Evolutionary conservation across 495 filamentous ascomycete genomes (phyloP).

Genomic region (Tetracladium marchalianum): DNA sequence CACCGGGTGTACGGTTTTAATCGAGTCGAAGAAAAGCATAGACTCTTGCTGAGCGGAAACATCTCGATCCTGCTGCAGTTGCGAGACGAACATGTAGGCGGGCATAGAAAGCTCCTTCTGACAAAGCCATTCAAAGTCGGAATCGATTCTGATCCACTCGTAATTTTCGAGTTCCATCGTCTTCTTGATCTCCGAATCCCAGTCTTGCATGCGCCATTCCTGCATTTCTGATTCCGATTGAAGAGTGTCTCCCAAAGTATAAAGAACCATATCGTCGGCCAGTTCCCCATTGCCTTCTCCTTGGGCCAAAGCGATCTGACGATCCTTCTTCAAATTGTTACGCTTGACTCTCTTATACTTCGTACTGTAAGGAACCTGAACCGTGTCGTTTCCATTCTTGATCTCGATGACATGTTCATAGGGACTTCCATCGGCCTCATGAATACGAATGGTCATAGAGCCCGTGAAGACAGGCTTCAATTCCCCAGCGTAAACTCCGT

Average conservation of each 20-base stretch:
- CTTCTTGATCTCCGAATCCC: slow-evolving; percentile 75
- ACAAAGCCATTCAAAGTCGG: slow-evolving; percentile 97
- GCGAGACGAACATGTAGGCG: slow-evolving; percentile 93
- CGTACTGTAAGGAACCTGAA: slow-evolving; percentile 97
- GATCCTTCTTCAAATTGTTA: slow-evolving; percentile 78
- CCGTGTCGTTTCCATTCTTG: slow-evolving; percentile 66
- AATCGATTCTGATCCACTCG: slow-evolving; percentile 97
- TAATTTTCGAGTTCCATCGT: slow-evolving; percentile 93
- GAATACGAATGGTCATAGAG: slow-evolving; percentile 94
- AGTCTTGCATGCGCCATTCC: slow-evolving; percentile 80
- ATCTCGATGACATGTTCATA: slow-evolving; percentile 98
- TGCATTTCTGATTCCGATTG: slow-evolving; percentile 69
- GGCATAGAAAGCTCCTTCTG: slow-evolving; percentile 70
- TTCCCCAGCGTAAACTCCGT: slow-evolving; percentile 57
- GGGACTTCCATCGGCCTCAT: slow-evolving; percentile 96
- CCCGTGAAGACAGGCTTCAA: slow-evolving; percentile 78
- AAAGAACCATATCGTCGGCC: slow-evolving; percentile 78
- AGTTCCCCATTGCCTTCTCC: slow-evolving; percentile 55
- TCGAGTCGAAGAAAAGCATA: slow-evolving; percentile 31
- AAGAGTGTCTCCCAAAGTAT: slow-evolving; percentile 87
- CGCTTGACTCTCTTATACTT: slow-evolving; percentile 98
- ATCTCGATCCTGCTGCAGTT: slow-evolving; percentile 94
- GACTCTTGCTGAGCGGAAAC: slow-evolving; percentile 87
- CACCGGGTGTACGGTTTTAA: slow-evolving; percentile 48
- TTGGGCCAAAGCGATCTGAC: slow-evolving; percentile 44